phyloP scores from a whole-genome alignment of 129 eudicot genomes.

The Lactuca saligna region DNA sequence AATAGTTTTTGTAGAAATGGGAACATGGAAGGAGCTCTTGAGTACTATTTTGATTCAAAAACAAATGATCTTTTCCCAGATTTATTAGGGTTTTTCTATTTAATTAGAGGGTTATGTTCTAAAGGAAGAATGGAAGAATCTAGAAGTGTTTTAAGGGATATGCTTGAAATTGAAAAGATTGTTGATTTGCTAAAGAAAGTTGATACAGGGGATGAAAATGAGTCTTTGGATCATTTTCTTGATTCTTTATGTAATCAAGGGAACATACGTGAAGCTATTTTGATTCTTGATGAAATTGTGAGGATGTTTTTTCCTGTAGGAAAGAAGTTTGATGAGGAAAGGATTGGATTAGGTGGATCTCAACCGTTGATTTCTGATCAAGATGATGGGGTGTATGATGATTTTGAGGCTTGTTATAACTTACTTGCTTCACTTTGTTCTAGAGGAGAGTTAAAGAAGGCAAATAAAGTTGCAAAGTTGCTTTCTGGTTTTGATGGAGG shows the following conservation, averaged over 20 bases:
- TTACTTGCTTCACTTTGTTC: constrained; percentile 49
- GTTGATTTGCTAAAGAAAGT: constrained; percentile 51
- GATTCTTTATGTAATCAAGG: constrained; percentile 69
- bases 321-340: constrained; percentile 29
- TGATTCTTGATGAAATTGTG: constrained; percentile 65
- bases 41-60: constrained; percentile 52
- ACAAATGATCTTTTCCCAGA: constrained; percentile 56
- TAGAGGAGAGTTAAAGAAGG: constrained; percentile 53
- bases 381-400: constrained; percentile 30
- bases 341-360: constrained; percentile 21
- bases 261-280: constrained; percentile 57
- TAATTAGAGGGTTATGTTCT: constrained; percentile 71
- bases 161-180: constrained; percentile 63
- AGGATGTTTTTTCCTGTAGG: constrained; percentile 44
- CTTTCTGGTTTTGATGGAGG: constrained; percentile 40
- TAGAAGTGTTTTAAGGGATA: constrained; percentile 65
- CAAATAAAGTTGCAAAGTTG: constrained; percentile 52
- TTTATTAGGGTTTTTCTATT: constrained; percentile 70
- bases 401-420: constrained; percentile 46
- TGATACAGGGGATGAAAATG: constrained; percentile 46
- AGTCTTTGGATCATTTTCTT: constrained; percentile 56
- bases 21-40: constrained; percentile 84
- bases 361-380: constrained; percentile 21
- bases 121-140: constrained; percentile 99
- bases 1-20: constrained; percentile 66